Evolutionary conservation across 208 protist genomes (phyloP).

Genomic region (Wallacemonas sp.): DNA sequence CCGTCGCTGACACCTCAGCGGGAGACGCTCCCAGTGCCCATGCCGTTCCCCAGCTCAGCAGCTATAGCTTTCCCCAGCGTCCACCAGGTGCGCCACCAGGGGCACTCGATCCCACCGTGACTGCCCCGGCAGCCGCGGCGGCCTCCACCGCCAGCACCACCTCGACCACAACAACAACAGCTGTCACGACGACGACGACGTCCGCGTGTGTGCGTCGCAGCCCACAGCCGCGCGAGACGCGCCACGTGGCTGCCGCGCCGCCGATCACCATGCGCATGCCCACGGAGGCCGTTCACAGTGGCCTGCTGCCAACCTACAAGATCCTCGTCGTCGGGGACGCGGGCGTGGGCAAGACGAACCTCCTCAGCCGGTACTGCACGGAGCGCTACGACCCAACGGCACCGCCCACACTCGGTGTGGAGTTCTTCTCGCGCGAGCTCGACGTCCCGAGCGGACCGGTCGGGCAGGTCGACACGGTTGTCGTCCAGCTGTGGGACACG

Average conservation of each 20-base stretch:
- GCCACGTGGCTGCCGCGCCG: slow-evolving; percentile 3
- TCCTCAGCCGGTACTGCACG: slow-evolving; percentile 95
- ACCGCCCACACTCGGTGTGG: slow-evolving; percentile 95
- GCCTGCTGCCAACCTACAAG: slow-evolving; percentile 92
- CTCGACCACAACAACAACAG: too few species aligned
- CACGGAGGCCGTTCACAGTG: slow-evolving; percentile 17
- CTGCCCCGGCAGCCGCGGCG: too few species aligned
- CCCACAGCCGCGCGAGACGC: not conserved
- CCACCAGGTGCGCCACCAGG: too few species aligned
- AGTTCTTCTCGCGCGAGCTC: slow-evolving; percentile 95
- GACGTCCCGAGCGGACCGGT: slow-evolving; percentile 62
- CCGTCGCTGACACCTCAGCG: too few species aligned
- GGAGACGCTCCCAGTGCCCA: too few species aligned
- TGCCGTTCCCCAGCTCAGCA: too few species aligned
- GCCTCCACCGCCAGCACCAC: too few species aligned
- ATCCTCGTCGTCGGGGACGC: slow-evolving; percentile 95
- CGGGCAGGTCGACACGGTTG: slow-evolving; percentile 44
- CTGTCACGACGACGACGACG: too few species aligned
- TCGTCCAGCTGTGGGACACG: slow-evolving; percentile 82
- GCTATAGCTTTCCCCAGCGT: too few species aligned
- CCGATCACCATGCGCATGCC: slow-evolving; percentile 11
- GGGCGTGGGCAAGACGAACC: slow-evolving; percentile 95
- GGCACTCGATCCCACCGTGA: too few species aligned
- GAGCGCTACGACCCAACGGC: slow-evolving; percentile 87
- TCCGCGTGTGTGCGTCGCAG: not conserved